Base-by-base conservation (phyloP, 2,329 filamentous ascomycete genomes). In the Sarocladium oryzae region DNA sequence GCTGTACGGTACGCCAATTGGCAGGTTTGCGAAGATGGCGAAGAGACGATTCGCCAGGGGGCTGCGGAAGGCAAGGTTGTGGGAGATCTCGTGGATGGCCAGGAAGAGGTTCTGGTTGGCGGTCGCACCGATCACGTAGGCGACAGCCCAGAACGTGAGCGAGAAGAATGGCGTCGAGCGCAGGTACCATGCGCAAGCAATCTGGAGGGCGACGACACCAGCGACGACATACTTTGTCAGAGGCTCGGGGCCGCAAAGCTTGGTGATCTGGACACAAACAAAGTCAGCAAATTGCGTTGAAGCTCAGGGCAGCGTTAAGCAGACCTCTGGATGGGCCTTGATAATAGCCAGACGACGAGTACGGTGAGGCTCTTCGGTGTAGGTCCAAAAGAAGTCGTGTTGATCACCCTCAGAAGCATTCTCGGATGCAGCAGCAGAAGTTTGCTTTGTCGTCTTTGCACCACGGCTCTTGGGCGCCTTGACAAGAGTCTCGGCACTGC, bases 91-190 rank as follows among this genome's bases (percentile, higher is more conserved):
- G 73, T 99, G 93, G 64, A 99, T 99, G 53, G 93, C 90, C 37
- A 99, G 84, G 75, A 99, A 99, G 49, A 97, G 81, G 69, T 99
- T 99, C 76, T 99, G 93, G 76, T 97, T 99, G 51, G 92, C 85
- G 0, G 93, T 97, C 26, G 93, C 93, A 52, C 93, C 93, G 56
- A 99, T 78, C 51, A 96, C 73, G 70, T 99, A 99, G 56, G 89
- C 90, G 0, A 90, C 87, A 52, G 85, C 76, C 76, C 95, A 85
- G 74, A 95, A 96, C 57, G 77, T 82, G 79, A 84, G 88, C 53
- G 89, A 93, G 61, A 92, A 79, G 65, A 97, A 83, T 15, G 89
- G 72, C 2, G 86, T 87, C 63, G 90, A 74, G 56, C 84, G 83
- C 24, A 99, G 82, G 51, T 86, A 72, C 64, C 84, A 89, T 58